These are phyloP conservation scores for Lepiota brunneoincarnata DNA, from an alignment of 768 basidiomycete genomes.

Conservation along the genomic window DNA sequence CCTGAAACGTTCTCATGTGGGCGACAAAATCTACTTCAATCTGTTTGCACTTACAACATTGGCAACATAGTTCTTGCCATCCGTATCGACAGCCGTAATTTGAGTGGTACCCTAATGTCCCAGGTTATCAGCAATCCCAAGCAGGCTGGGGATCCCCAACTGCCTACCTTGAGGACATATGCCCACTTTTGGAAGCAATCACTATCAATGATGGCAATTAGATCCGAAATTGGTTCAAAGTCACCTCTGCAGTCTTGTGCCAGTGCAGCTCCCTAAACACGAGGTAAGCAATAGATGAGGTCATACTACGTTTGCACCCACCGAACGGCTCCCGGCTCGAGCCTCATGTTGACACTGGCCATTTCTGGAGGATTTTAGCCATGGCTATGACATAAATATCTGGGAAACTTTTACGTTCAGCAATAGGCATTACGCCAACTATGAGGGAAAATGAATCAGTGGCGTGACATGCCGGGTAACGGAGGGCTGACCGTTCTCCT, in stretches of 20 bases:
- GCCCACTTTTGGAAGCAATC: conserved; percentile 38
- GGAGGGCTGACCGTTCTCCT: conserved; percentile 42
- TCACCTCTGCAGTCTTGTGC: conserved; percentile 47
- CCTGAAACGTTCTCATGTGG: conserved; percentile 20
- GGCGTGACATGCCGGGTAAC: background rate
- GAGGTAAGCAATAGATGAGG: background rate
- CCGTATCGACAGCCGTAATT: conserved; percentile 43
- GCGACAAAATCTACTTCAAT: background rate
- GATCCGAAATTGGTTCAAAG: background rate
- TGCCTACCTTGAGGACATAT: conserved; percentile 41
- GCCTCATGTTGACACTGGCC: conserved; percentile 52
- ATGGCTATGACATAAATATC: background rate
- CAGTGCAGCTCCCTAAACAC: conserved; percentile 50
- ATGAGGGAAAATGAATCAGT: background rate
- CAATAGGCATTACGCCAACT: conserved; percentile 50
- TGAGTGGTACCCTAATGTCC: conserved; percentile 40
- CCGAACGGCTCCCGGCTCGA: conserved; percentile 49
- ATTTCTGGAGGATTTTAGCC: conserved; percentile 19
- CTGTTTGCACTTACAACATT: conserved; percentile 38
- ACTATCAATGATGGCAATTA: background rate
- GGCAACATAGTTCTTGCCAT: conserved; percentile 47
- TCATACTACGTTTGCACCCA: conserved; percentile 14
- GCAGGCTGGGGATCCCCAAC: background rate
- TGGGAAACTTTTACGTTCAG: conserved; percentile 31
- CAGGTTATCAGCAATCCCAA: background rate